Percentiles rank a stretch among this genome's conserved stretches.
Evolutionary conservation across 2,329 filamentous ascomycete species (phyloP).

Genomic region (Colletotrichum trifolii): DNA sequence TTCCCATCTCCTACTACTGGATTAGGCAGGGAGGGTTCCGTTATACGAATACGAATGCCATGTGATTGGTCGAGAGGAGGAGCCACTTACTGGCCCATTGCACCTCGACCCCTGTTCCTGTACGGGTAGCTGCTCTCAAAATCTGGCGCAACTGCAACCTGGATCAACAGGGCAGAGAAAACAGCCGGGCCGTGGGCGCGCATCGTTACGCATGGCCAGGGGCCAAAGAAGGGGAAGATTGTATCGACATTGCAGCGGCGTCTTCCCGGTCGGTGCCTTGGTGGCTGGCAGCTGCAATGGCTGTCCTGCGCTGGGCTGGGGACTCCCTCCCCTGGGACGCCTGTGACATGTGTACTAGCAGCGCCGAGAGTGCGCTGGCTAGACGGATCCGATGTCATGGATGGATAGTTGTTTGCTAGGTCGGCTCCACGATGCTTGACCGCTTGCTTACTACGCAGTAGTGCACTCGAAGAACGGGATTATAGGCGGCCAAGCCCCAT

Average conservation of each 20-base stretch:
- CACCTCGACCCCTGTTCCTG: conserved; percentile 8
- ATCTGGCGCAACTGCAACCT: conserved; percentile 26
- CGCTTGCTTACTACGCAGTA: conserved; percentile 6
- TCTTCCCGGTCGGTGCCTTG: background rate
- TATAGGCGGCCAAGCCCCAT: background rate
- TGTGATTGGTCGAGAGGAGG: conserved; percentile 27
- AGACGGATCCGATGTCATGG: background rate
- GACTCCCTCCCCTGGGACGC: background rate
- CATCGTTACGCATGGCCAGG: background rate
- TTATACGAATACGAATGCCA: conserved; percentile 37
- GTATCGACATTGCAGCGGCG: background rate
- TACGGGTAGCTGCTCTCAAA: background rate
- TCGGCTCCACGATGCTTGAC: conserved; percentile 26
- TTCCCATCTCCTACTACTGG: conserved; percentile 21
- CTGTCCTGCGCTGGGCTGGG: too few species aligned
- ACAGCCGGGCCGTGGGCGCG: background rate
- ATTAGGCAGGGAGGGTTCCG: conserved; percentile 25
- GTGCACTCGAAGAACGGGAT: too few species aligned
- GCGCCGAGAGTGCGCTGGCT: too few species aligned
- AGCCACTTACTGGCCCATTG: conserved; percentile 25
- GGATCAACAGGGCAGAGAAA: background rate
- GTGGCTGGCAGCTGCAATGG: background rate
- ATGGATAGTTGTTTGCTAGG: background rate
- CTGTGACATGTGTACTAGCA: conserved; percentile 4
- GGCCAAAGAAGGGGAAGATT: conserved; percentile 2